Base-by-base conservation (phyloP, 2,329 filamentous ascomycete genomes). In the Fusarium acutatum region DNA sequence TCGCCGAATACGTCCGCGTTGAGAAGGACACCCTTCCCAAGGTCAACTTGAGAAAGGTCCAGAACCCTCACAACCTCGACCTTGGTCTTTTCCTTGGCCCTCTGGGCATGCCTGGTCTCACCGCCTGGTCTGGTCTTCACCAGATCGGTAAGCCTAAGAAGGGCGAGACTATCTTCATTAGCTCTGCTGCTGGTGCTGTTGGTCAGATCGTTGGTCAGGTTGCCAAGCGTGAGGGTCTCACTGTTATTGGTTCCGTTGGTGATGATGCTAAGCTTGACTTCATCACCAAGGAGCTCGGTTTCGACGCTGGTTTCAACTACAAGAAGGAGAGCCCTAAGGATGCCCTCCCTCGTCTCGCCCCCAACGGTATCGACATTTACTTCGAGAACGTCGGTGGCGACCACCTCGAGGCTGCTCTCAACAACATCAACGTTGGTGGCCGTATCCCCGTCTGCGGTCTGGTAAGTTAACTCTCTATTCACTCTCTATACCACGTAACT, bases 131-230 rank as follows among this genome's bases (percentile, higher is more conserved):
- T 64, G 91, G 91, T 11, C 85, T 94, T 73, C 80, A 90, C 69
- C 87, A 92, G 52, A 87, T 94, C 12, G 92, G 89, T 1, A 82
- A 90, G 76, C 88, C 91, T 37, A 88, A 90, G 78, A 82, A 85
- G 66, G 91, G 91, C 2, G 91, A 94, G 75, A 95, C 93, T 43
- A 94, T 97, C 79, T 94, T 96, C 82, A 88, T 97, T 75, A 93
- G 90, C 65, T 92, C 93, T 7, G 94, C 94, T 0, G 92, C 91
- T 7, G 94, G 94, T 35, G 94, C 93, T 4, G 94, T 97, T 7
- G 94, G 94, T 7, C 92, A 95, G 82, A 81, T 96, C 13, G 94
- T 96, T 26, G 94, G 94, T 11, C 94, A 96, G 83, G 83, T 97
- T 49, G 94, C 93, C 69, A 96, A 96, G 88, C 89, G 91, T 69